Evolutionary conservation across 139 green algal genomes (phyloP).

Genomic region (Asterochloris erici): DNA sequence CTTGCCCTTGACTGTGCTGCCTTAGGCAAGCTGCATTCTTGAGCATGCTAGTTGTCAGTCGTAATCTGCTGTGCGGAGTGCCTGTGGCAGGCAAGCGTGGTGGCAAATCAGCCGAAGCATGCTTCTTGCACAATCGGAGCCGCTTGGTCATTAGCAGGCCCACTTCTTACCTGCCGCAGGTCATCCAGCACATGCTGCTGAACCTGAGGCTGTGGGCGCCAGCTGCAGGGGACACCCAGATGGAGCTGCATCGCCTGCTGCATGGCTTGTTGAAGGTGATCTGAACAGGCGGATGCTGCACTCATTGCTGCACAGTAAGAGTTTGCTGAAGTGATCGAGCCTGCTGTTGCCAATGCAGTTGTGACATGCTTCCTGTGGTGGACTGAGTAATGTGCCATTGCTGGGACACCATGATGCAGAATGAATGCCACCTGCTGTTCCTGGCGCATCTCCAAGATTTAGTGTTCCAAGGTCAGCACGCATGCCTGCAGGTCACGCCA

Average conservation of each 20-base stretch:
- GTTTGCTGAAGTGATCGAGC: neutral
- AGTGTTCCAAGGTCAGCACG: neutral
- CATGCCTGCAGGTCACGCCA: neutral
- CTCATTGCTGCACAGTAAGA: neutral
- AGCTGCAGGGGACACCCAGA: constrained; percentile 27
- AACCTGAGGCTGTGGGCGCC: constrained; percentile 39
- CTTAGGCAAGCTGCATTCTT: no score
- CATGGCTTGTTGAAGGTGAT: constrained; percentile 27
- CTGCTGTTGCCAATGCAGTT: no score
- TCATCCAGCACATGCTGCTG: constrained; percentile 34
- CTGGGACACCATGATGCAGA: no score
- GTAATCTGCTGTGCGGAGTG: no score
- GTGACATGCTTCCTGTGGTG: no score
- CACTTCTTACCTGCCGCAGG: neutral
- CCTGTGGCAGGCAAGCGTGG: no score
- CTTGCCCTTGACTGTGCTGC: neutral
- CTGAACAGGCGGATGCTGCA: neutral
- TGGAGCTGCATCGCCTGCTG: constrained; percentile 16
- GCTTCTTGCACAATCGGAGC: neutral
- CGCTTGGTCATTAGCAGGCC: no score
- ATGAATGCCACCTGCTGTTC: no score
- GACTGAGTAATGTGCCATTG: no score
- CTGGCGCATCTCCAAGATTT: no score
- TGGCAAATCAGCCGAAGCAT: neutral
- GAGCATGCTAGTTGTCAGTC: no score